Base-by-base conservation (phyloP, 2,329 filamentous ascomycete species). In the Arthroderma sp. region DNA sequence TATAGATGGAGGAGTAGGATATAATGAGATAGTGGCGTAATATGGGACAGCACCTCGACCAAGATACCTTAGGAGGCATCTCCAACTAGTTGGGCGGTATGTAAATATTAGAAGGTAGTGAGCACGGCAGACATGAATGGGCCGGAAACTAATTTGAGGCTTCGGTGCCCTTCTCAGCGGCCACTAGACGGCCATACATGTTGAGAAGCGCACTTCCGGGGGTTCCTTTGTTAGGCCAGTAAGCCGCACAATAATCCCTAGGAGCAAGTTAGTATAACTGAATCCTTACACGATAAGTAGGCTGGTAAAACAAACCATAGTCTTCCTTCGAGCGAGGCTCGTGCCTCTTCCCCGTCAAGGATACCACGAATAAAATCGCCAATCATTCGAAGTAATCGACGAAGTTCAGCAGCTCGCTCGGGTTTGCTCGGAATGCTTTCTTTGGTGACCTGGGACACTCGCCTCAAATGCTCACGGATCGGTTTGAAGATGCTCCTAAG, bases 401-500 rank as follows among this genome's bases (percentile, higher is more conserved):
- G 68, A 49, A 78, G 65, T 56, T 75, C 70, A 37, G 66, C 67
- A 9, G 75, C 76, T 41, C 76, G 70, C 58, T 73, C 67, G 15
- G 66, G 59, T 60, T 75, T 75, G 58, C 71, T 71, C 7, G 74
- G 73, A 44, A 74, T 70, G 38, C 71, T 73, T 56, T 73, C 71
- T 58, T 75, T 76, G 1, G 73, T 77, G 43, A 75, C 72, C 33
- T 66, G 67, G 23, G 73, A 70, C n/a, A 76, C 73, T 56, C 70
- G 69, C 58, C 68, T 71, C 21, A 76, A 64, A 54, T 72, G 69
- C 38, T 72, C 71, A 43, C 69, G 68, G 38, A 77, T 75, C 11
- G 76, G 76, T 57, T 71, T 74, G 65, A 78, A 77, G 59, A 78
- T 68, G 60, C 71, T 66, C 53, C 69, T 70, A 56, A 74, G 66